Conservation (phyloP, 2,329 filamentous ascomycete species). For the Dothistroma pini region DNA sequence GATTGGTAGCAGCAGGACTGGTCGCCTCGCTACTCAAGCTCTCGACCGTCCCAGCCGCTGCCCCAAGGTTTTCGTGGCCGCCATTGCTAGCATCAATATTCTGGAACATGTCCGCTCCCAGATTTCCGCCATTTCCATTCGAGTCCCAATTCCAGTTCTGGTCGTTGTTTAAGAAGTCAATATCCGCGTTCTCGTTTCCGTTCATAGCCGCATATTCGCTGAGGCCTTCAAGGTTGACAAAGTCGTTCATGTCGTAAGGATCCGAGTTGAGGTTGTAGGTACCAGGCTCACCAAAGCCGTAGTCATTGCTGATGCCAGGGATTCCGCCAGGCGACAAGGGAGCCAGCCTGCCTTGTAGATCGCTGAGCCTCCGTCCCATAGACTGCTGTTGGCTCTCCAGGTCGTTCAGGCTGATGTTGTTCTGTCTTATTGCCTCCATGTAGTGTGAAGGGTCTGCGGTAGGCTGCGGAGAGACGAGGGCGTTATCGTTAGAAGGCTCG, state of each 20-base stretch:
- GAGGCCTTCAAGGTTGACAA: constrained; percentile 4
- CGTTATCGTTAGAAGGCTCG: constrained; percentile 49
- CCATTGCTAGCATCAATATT: constrained; percentile 18
- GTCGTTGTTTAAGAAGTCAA: constrained; percentile 2
- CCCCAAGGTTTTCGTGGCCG: background rate
- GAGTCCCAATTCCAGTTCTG: constrained; percentile 1
- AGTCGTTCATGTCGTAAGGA: constrained; percentile 4
- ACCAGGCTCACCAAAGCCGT: constrained; percentile 4
- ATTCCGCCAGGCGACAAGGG: background rate
- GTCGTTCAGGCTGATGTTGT: constrained; percentile 70
- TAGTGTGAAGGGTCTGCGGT: constrained; percentile 49
- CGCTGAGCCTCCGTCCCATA: constrained; percentile 7
- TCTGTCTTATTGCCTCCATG: constrained; percentile 63
- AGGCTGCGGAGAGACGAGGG: constrained; percentile 53
- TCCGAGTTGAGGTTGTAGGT: constrained; percentile 6
- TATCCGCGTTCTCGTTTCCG: background rate
- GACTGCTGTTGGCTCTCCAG: constrained; percentile 70
- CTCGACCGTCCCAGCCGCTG: constrained; percentile 34
- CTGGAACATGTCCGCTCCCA: constrained; percentile 13
- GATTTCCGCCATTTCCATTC: background rate
- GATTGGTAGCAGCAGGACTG: constrained; percentile 29
- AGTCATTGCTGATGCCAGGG: constrained; percentile 4
- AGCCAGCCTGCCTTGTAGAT: background rate
- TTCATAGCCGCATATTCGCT: background rate
- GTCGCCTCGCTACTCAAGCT: constrained; percentile 41